Evolutionary conservation across 345 rosid species (phyloP).

Genomic region (Bruguiera gymnorhiza): DNA sequence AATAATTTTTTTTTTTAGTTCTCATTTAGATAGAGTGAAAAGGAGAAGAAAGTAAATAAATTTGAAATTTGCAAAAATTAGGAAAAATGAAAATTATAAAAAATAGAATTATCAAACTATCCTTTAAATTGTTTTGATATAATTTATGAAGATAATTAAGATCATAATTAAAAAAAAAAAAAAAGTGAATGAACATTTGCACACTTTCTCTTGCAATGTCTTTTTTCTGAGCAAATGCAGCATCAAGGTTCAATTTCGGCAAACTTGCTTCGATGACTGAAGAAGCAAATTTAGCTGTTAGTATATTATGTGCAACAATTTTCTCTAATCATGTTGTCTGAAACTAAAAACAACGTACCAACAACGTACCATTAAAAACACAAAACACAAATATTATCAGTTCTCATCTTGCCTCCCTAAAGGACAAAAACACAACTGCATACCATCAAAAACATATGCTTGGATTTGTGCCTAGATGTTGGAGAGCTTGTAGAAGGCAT

Average conservation of each 20-base stretch:
- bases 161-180: no score
- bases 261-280: slow-evolving; percentile 11
- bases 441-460: slow-evolving; percentile 15
- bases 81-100: no score
- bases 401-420: neutral
- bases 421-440: neutral
- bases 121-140: no score
- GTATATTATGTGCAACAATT: neutral
- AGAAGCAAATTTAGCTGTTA: neutral
- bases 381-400: no score
- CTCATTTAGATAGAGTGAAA: no score
- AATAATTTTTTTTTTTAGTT: no score
- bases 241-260: slow-evolving; percentile 6
- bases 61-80: no score
- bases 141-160: no score
- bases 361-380: no score
- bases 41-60: no score
- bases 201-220: slow-evolving; percentile 4
- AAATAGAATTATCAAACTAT: no score
- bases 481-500: slow-evolving; percentile 14
- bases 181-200: no score
- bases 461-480: slow-evolving; percentile 10
- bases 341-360: neutral
- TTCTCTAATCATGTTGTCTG: neutral
- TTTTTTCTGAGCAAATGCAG: slow-evolving; percentile 7